phyloP scores from a whole-genome alignment of 78 protist genomes.

The Anaeramoeba ignava region DNA sequence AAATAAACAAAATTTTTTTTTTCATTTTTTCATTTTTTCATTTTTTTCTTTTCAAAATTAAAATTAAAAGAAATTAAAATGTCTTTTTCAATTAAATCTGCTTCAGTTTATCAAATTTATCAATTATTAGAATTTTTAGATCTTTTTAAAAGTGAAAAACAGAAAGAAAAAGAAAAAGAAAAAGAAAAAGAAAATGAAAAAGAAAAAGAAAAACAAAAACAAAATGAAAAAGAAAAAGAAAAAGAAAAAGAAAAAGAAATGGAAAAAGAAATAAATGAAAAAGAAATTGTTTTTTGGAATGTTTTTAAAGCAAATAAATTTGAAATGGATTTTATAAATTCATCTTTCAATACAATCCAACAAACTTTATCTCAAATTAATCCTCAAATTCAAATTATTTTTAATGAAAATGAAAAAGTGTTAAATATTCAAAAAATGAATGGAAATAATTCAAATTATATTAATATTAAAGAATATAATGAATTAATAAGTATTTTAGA shows the following conservation, averaged over 20 bases:
- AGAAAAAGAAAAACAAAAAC: background rate
- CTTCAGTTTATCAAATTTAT: too few species aligned
- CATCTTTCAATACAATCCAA: background rate
- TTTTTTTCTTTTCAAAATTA: too few species aligned
- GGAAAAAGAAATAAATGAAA: background rate
- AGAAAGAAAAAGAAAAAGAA: background rate
- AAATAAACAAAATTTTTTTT: too few species aligned
- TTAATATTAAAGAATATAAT: background rate
- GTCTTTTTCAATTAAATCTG: too few species aligned
- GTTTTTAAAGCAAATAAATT: background rate
- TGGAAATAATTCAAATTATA: background rate
- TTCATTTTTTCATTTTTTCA: too few species aligned
- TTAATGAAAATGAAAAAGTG: background rate
- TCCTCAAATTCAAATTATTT: background rate
- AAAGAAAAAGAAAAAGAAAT: background rate
- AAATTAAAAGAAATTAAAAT: too few species aligned
- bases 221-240: background rate
- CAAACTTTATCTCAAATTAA: background rate
- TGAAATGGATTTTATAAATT: background rate
- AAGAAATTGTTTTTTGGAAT: too few species aligned
- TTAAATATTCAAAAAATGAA: background rate
- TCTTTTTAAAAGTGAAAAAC: too few species aligned
- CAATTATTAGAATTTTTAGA: too few species aligned
- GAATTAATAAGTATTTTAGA: background rate
- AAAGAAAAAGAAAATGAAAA: background rate